These are phyloP conservation scores for Triticum urartu DNA, from an alignment of 176 grass and related monocot genomes.

Conservation along the genomic window DNA sequence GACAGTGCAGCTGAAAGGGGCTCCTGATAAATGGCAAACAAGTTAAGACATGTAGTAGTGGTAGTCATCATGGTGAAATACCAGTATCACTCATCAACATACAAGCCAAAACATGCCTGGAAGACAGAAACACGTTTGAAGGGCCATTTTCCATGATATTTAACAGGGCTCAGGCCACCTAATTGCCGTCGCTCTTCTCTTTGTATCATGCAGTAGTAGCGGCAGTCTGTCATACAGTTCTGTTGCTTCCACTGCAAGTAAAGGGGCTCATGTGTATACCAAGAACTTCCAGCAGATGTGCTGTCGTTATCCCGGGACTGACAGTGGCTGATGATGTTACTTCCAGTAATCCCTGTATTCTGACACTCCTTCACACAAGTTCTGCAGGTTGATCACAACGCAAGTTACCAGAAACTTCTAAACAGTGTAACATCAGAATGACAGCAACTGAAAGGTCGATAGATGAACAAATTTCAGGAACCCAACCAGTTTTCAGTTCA, in stretches of 20 bases:
- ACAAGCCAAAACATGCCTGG: constrained; percentile 54
- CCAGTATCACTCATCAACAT: not conserved
- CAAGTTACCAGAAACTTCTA: constrained; percentile 13
- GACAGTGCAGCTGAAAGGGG: constrained; percentile 76
- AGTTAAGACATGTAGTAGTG: not conserved
- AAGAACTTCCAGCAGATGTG: constrained; percentile 43
- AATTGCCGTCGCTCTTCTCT: constrained; percentile 65
- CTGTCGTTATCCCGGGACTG: constrained; percentile 38
- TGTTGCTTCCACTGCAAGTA: constrained; percentile 77
- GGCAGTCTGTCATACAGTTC: constrained; percentile 69
- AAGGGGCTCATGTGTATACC: constrained; percentile 65
- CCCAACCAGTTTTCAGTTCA: not conserved
- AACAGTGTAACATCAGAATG: not conserved
- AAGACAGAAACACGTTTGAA: constrained; percentile 70
- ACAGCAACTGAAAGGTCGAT: constrained; percentile 1
- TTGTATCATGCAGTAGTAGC: constrained; percentile 83
- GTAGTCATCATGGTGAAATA: not conserved
- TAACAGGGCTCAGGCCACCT: constrained; percentile 64
- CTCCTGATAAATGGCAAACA: constrained; percentile 51
- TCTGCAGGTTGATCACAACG: constrained; percentile 38
- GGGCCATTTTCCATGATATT: constrained; percentile 98
- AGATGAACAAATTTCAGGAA: not conserved
- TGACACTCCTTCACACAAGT: constrained; percentile 72
- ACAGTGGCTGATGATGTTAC: constrained; percentile 49
- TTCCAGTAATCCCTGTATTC: constrained; percentile 44